phyloP scores from a whole-genome alignment of 2,329 filamentous ascomycete genomes.

The Exophiala xenobiotica region DNA sequence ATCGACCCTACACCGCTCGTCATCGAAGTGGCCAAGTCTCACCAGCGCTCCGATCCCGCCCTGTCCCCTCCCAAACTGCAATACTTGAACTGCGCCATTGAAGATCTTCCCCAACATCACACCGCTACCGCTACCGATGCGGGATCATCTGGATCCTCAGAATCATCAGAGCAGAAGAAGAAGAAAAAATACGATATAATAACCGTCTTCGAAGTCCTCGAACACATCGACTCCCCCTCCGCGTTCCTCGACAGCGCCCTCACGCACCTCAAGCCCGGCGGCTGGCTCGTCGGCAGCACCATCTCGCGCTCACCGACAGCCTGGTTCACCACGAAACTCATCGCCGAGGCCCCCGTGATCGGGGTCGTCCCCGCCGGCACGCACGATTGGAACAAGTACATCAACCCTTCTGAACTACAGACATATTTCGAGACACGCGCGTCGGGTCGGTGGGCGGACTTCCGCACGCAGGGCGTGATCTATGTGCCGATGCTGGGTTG shows the following conservation, averaged over 20 bases:
- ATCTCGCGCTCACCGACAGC: constrained; percentile 87
- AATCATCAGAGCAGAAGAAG: neutral
- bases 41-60: constrained; percentile 71
- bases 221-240: constrained; percentile 78
- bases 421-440: constrained; percentile 39
- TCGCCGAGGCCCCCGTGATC: constrained; percentile 72
- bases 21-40: constrained; percentile 66
- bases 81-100: constrained; percentile 76
- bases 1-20: constrained; percentile 46
- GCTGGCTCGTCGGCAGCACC: constrained; percentile 89
- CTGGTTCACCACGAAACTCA: constrained; percentile 87
- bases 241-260: constrained; percentile 71
- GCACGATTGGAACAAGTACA: constrained; percentile 95
- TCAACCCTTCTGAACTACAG: constrained; percentile 76
- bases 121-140: no score
- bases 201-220: constrained; percentile 88
- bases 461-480: constrained; percentile 76
- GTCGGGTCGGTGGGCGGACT: constrained; percentile 38
- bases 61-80: constrained; percentile 60
- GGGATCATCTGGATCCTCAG: no score
- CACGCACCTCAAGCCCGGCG: constrained; percentile 79
- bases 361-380: constrained; percentile 88
- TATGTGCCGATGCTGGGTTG: constrained; percentile 90
- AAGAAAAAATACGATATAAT: constrained; percentile 68
- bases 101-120: constrained; percentile 57